Evolutionary conservation across 1,284 basidiomycete genomes (phyloP), one percentile per base, ranked within the genome.

Genomic region (Sutorius eximius): DNA sequence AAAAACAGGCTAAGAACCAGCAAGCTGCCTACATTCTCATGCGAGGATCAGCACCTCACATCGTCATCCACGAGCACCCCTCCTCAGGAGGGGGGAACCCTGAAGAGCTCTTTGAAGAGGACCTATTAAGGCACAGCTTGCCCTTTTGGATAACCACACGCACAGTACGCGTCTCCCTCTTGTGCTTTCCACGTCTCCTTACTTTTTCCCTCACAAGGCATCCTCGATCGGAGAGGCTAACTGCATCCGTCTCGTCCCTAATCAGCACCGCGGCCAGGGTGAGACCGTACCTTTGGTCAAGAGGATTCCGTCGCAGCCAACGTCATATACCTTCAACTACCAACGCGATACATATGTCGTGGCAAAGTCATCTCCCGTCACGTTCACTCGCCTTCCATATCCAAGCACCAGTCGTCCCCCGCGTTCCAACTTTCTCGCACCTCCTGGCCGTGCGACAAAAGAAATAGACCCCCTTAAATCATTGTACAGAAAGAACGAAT

Each of bases 281-380:
- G 95, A 96, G 60, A 94, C 98, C 51, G 93, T 98, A 1, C 76
- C 81, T 2, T 75, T 99, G 8, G 71, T 82, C 57, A 86, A 87
- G 75, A 87, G 86, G 63, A 73, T 78, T 53, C 75, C 78, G 10
- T 71, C 73, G 51, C 82, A 85, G 61, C 75, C 73, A 24, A 76
- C 79, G 49, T 84, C 86, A 1, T 91, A 91, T 71, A 91, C 89
- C 16, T 98, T 99, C 80, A 89, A 82, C 71, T 99, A 98, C 73
- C 95, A 99, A 73, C 87, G 91, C 52, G 96, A 99, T 75, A 95
- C 93, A 47, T 99, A 98, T 71, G 83, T 93, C 52, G 84, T 90
- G 45, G 77, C 83, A 42, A 77, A 81, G 18, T 61, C 76, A 22
- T 79, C 80, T 0, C 83, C 88, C 0, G 22, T 82, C 52, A 80